Evolutionary conservation across 768 basidiomycete genomes (phyloP), one percentile per base, ranked within the genome.

Genomic region (Suillus paluster): DNA sequence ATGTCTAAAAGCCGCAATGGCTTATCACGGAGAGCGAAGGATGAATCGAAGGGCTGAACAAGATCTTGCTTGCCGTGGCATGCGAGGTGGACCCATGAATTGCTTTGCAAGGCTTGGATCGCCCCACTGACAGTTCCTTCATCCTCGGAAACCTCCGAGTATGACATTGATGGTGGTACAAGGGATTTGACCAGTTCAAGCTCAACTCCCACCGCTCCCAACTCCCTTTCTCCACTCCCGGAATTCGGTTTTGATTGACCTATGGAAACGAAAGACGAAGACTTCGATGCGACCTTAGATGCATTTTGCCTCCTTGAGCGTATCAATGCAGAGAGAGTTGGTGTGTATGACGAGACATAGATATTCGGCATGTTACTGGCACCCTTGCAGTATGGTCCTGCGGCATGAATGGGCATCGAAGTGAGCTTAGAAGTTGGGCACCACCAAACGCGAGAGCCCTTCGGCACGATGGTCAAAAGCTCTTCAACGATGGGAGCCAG

Each of bases 291-390:
- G 9, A 50, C 27, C n/a, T 42, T 25, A 11, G 42, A 21, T 34
- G 2, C 38, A 27, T 23, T 25, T 12, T 57, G 57, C 15, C 38
- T 42, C 7, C 75, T 68, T 8, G 70, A 67, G 6, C 69, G 66
- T 25, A 72, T 63, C 12, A 77, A 66, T 6, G 77, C 73, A 10
- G 66, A 59, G 3, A 77, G 21, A 0, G 73, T 72, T 0, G 77
- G 76, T 7, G 74, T 78, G 56, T 77, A 77, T 12, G 76, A 77
- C 7, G 77, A 77, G 38, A 77, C 27, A 48, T 69, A 67, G 9
- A 73, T 46, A 45, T 66, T 60, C 1, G 65, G 10, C 57, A 67
- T 50, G 57, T 64, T 65, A 11, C 33, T 27, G 1, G 30, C 57
- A 15, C 62, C 57, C 23, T 60, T 63, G 58, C 67, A 67, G 46